Evolutionary conservation across 345 rosid genomes (phyloP).

Genomic region (Acer saccharum): DNA sequence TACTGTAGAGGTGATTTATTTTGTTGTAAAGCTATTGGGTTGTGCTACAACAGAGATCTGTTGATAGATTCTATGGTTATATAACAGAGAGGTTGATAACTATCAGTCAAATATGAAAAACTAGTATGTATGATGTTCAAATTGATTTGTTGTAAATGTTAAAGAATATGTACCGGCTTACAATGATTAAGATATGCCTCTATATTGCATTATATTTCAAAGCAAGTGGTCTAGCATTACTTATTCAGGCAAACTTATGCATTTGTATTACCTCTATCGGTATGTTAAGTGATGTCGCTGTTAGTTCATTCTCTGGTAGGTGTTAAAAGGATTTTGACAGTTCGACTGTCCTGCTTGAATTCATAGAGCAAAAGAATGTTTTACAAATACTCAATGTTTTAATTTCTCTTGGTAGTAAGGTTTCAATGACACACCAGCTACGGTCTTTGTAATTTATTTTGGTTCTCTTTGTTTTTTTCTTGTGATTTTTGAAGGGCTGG

Average conservation of each 20-base stretch:
- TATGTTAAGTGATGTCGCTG: background rate
- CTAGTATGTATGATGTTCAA: background rate
- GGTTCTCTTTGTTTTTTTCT: conserved; percentile 5
- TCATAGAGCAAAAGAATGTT: background rate
- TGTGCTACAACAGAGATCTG: background rate
- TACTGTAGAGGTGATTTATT: background rate
- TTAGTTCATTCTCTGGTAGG: background rate
- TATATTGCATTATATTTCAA: background rate
- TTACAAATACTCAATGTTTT: background rate
- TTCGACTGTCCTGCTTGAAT: background rate
- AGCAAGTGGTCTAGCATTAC: background rate
- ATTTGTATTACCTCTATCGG: background rate
- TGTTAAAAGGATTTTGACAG: background rate
- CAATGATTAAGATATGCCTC: background rate
- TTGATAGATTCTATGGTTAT: background rate
- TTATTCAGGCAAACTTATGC: background rate
- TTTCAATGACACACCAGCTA: background rate
- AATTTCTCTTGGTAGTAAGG: background rate
- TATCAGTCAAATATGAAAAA: background rate
- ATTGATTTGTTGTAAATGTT: background rate
- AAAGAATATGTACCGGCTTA: background rate
- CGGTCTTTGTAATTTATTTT: background rate
- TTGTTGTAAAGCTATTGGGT: background rate
- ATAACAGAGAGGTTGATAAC: background rate
- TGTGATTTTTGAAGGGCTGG: conserved; percentile 60